Percentiles rank a stretch among this genome's conserved stretches.
Evolutionary conservation across 352 stramenopile species (phyloP).

Genomic region (Phytophthora fragariaefolia): DNA sequence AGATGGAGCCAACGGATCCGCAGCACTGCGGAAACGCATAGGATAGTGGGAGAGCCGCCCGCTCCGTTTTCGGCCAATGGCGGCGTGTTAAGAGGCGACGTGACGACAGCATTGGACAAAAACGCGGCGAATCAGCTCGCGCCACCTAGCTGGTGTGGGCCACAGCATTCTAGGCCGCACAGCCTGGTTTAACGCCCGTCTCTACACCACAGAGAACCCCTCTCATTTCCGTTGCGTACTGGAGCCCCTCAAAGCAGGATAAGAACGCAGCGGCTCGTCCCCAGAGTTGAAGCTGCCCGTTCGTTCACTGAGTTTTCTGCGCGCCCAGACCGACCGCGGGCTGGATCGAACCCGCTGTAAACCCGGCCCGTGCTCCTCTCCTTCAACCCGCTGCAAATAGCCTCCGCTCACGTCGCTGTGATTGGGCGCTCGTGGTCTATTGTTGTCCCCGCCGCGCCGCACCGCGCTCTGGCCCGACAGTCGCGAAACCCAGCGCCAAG

Average conservation of each 20-base stretch:
- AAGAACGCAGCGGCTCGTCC: constrained; percentile 4
- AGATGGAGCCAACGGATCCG: constrained; percentile 7
- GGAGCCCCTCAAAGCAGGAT: not conserved
- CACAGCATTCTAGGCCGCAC: not conserved
- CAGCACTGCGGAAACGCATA: constrained; percentile 9
- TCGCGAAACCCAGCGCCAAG: constrained; percentile 21
- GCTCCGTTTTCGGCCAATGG: constrained; percentile 9
- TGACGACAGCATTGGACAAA: constrained; percentile 23
- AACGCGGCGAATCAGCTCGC: constrained; percentile 24
- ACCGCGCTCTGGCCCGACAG: constrained; percentile 5
- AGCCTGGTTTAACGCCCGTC: too few relatives aligned
- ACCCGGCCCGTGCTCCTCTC: not conserved
- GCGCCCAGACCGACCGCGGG: not conserved
- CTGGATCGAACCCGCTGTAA: not conserved
- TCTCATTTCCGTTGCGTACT: constrained; percentile 15
- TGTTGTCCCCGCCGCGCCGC: constrained; percentile 20
- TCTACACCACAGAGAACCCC: constrained; percentile 1
- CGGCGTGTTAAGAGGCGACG: not conserved
- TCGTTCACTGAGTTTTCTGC: not conserved
- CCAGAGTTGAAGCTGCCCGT: constrained; percentile 11
- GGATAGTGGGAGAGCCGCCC: constrained; percentile 15
- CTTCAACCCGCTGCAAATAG: constrained; percentile 9
- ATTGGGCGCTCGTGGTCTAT: constrained; percentile 25
- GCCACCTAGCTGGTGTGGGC: constrained; percentile 13
- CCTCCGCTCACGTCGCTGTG: not conserved